phyloP scores from a whole-genome alignment of 2,329 filamentous ascomycete species.

The Colletotrichum godetiae region DNA sequence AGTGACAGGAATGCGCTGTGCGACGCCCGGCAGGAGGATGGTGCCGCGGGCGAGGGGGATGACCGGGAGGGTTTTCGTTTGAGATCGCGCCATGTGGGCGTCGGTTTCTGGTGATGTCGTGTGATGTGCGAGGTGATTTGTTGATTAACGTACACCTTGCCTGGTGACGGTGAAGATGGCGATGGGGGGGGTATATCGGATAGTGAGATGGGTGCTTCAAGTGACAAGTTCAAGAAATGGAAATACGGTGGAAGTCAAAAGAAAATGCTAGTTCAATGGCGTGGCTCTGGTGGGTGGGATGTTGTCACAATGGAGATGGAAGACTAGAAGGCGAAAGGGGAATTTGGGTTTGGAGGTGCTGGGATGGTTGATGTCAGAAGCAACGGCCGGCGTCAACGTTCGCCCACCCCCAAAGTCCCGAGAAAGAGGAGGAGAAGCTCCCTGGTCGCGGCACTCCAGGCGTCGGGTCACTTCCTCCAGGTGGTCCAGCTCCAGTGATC shows the following conservation, averaged over 20 bases:
- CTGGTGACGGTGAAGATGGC: slow-evolving; percentile 22
- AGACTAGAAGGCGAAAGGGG: not conserved
- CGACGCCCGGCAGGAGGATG: slow-evolving; percentile 87
- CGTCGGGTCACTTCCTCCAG: not conserved
- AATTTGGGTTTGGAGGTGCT: slow-evolving; percentile 4
- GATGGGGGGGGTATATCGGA: not conserved
- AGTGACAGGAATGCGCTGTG: slow-evolving; percentile 85
- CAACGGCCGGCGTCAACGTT: slow-evolving; percentile 7
- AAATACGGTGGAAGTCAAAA: not conserved
- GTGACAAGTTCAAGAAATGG: not conserved
- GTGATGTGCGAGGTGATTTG: not conserved
- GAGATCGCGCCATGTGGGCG: slow-evolving; percentile 42
- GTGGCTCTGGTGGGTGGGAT: not conserved
- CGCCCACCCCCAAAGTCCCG: not conserved
- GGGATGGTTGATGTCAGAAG: slow-evolving; percentile 27
- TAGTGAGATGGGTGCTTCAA: not conserved
- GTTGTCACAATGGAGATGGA: slow-evolving; percentile 8
- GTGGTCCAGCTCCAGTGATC: slow-evolving; percentile 7
- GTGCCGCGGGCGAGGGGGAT: slow-evolving; percentile 84
- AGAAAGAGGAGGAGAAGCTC: slow-evolving; percentile 3
- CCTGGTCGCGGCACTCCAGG: slow-evolving; percentile 26
- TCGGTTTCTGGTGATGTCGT: not conserved
- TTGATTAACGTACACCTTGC: slow-evolving; percentile 16
- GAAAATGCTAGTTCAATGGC: not conserved
- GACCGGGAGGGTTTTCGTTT: slow-evolving; percentile 70